Conservation (phyloP, 140 eudicot genomes). For the Flaveria floridana region DNA sequence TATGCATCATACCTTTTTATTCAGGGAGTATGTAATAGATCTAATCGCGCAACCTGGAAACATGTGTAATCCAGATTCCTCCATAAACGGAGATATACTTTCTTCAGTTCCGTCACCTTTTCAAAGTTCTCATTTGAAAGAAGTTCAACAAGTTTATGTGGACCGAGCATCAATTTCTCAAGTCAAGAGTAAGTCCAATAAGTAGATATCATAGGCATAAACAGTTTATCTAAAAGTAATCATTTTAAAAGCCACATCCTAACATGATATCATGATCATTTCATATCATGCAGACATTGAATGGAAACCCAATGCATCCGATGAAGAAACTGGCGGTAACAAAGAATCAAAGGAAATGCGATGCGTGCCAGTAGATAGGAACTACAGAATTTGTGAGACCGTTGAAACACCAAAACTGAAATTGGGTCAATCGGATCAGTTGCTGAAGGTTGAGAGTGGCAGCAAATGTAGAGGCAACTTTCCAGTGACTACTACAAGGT, state of each 20-base stretch:
- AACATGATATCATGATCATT: constrained; percentile 6
- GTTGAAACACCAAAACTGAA: constrained; percentile 36
- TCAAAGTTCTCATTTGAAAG: constrained; percentile 68
- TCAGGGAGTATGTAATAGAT: constrained; percentile 93
- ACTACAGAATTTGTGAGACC: constrained; percentile 33
- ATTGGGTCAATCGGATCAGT: constrained; percentile 34
- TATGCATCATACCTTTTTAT: background rate
- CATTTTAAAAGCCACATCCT: background rate
- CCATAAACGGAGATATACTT: constrained; percentile 66
- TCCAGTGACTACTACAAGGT: constrained; percentile 49
- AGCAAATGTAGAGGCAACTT: constrained; percentile 38
- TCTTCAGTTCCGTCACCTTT: constrained; percentile 75
- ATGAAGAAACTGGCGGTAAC: constrained; percentile 27
- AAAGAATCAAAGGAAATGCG: constrained; percentile 31
- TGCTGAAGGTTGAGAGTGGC: constrained; percentile 44
- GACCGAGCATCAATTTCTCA: constrained; percentile 44
- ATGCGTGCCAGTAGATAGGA: constrained; percentile 31
- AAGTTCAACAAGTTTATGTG: constrained; percentile 52
- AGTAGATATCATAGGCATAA: background rate
- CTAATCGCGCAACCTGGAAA: constrained; percentile 82
- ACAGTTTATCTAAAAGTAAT: background rate
- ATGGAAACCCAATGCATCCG: constrained; percentile 30
- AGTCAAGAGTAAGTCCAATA: constrained; percentile 33
- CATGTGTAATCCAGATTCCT: constrained; percentile 74
- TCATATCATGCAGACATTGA: constrained; percentile 37